Percentiles rank a stretch among this genome's conserved stretches.
Conservation (phyloP, 1,284 basidiomycete genomes). For the Papiliotrema laurentii region DNA sequence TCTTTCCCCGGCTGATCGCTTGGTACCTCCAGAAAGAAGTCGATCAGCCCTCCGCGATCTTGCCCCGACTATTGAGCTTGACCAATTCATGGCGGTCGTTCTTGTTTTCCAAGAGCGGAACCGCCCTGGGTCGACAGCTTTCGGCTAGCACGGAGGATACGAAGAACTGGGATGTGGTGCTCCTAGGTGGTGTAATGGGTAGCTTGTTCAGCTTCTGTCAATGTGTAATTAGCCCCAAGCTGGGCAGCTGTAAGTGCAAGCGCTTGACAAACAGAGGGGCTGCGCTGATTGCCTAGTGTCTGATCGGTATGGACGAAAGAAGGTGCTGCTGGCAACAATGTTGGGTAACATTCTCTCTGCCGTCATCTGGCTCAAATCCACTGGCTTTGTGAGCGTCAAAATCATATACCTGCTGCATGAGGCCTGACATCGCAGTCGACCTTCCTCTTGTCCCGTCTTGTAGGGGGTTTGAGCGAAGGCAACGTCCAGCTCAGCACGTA, state of each 20-base stretch:
- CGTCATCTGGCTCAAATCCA: conserved; percentile 79
- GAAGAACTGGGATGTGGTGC: conserved; percentile 42
- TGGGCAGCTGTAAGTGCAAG: conserved; percentile 56
- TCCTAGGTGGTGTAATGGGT: conserved; percentile 73
- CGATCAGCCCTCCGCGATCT: conserved; percentile 54
- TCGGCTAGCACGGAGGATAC: conserved; percentile 9
- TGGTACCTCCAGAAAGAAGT: conserved; percentile 63
- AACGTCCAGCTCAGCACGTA: conserved; percentile 53
- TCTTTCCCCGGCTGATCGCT: conserved; percentile 71
- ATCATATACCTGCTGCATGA: not conserved
- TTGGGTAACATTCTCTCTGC: conserved; percentile 85
- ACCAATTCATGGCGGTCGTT: conserved; percentile 62
- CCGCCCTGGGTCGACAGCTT: conserved; percentile 1
- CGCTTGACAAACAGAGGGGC: not conserved
- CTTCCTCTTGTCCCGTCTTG: conserved; percentile 79
- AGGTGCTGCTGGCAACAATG: conserved; percentile 76
- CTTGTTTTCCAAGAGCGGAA: conserved; percentile 46
- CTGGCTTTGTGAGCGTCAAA: conserved; percentile 56
- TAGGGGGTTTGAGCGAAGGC: conserved; percentile 82
- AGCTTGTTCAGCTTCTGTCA: conserved; percentile 84
- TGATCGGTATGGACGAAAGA: conserved; percentile 79
- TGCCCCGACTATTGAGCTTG: conserved; percentile 61
- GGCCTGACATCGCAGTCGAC: conserved; percentile 46
- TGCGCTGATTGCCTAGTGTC: conserved; percentile 27
- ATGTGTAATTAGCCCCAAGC: conserved; percentile 75